These are phyloP conservation scores for Anisogramma anomala DNA, from an alignment of 2,329 filamentous ascomycete species.

Conservation along the genomic window DNA sequence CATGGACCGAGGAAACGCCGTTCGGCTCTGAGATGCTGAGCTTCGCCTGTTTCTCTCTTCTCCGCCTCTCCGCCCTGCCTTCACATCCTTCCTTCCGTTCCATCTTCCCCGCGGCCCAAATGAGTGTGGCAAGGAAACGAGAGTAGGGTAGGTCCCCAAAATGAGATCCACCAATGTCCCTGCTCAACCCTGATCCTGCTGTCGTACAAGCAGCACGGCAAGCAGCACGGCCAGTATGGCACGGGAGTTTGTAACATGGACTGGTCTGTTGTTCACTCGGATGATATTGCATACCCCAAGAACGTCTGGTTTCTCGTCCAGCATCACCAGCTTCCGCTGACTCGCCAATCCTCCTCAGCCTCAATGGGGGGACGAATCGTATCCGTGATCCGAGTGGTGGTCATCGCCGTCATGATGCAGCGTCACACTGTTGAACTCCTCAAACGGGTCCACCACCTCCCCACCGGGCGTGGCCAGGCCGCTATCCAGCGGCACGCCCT, in stretches of 20 bases:
- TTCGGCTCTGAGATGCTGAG: neutral
- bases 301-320: neutral
- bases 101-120: neutral
- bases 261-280: too few relatives aligned
- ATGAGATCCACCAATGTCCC: neutral
- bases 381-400: conserved; percentile 27
- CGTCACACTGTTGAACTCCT: conserved; percentile 97
- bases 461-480: conserved; percentile 74
- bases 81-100: neutral
- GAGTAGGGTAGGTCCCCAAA: neutral
- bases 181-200: too few relatives aligned
- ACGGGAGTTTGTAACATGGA: too few relatives aligned
- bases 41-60: neutral
- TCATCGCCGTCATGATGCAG: conserved; percentile 93
- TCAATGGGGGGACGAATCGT: conserved; percentile 14
- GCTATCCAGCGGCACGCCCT: conserved; percentile 78
- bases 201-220: too few relatives aligned
- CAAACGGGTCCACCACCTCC: conserved; percentile 76
- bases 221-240: too few relatives aligned
- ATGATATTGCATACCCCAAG: neutral
- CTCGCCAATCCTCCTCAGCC: neutral
- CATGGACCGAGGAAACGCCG: too few relatives aligned
- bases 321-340: neutral
- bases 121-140: conserved; percentile 8
- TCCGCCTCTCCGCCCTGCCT: neutral